These are phyloP conservation scores for Cyathus striatus DNA, from an alignment of 768 basidiomycete genomes.

Conservation along the genomic window DNA sequence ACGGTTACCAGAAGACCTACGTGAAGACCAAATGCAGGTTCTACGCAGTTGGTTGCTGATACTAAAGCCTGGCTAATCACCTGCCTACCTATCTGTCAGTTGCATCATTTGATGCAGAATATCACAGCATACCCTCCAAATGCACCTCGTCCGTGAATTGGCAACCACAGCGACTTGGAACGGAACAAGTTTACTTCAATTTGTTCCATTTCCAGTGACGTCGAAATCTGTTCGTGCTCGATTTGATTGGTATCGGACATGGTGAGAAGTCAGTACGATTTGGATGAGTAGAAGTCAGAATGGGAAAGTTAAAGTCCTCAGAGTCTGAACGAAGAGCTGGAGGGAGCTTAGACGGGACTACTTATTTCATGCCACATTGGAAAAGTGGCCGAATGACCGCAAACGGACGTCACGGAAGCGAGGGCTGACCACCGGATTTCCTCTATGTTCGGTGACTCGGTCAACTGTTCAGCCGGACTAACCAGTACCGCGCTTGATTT, in stretches of 20 bases:
- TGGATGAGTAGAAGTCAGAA: neutral
- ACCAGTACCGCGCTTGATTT: no score
- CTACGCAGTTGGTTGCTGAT: conserved; percentile 72
- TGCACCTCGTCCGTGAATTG: conserved; percentile 59
- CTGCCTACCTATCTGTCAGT: conserved; percentile 33
- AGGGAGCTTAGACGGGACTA: no score
- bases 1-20: conserved; percentile 56
- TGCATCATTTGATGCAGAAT: neutral
- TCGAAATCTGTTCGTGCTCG: conserved; percentile 66
- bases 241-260: conserved; percentile 35
- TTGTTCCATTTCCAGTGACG: conserved; percentile 72
- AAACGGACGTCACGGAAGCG: no score
- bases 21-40: conserved; percentile 61
- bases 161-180: conserved; percentile 69
- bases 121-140: conserved; percentile 65
- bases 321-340: neutral
- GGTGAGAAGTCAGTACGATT: conserved; percentile 12
- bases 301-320: no score
- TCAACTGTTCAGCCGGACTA: no score
- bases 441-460: no score
- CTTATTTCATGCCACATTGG: no score
- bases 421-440: no score
- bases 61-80: conserved; percentile 87
- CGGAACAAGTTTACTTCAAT: conserved; percentile 76
- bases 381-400: no score